Percentiles rank a stretch among this genome's conserved stretches.
phyloP scores from a whole-genome alignment of 2,329 filamentous ascomycete genomes.

The Clarireedia paspali region DNA sequence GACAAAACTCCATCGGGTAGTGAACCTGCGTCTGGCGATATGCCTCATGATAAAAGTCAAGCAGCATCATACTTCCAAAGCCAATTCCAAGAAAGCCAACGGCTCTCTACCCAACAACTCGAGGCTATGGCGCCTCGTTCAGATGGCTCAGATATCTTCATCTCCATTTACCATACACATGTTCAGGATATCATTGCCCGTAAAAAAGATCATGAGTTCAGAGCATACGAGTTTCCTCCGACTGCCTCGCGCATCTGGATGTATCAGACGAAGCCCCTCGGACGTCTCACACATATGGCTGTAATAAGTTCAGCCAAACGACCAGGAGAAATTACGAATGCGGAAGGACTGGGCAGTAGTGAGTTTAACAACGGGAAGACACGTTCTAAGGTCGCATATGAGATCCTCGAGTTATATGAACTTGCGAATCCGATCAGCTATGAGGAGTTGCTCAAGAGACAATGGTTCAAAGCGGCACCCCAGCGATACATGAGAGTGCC shows the following conservation, averaged over 20 bases:
- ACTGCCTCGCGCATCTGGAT: slow-evolving; percentile 56
- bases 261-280: slow-evolving; percentile 40
- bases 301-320: slow-evolving; percentile 39
- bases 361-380: slow-evolving; percentile 32
- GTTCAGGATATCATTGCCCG: slow-evolving; percentile 43
- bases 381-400: slow-evolving; percentile 35
- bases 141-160: slow-evolving; percentile 45
- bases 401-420: slow-evolving; percentile 50
- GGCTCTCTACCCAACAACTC: slow-evolving; percentile 43
- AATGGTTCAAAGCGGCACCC: slow-evolving; percentile 45
- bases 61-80: slow-evolving; percentile 11
- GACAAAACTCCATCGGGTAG: slow-evolving; percentile 1
- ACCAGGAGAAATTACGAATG: slow-evolving; percentile 40
- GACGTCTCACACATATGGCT: slow-evolving; percentile 52
- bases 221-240: slow-evolving; percentile 46
- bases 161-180: slow-evolving; percentile 40
- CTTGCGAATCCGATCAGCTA: slow-evolving; percentile 51
- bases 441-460: slow-evolving; percentile 44
- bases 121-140: slow-evolving; percentile 40
- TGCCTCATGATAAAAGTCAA: neutral
- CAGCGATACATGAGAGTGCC: slow-evolving; percentile 46
- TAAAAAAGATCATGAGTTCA: slow-evolving; percentile 46
- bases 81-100: slow-evolving; percentile 37
- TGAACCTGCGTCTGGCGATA: slow-evolving; percentile 5
- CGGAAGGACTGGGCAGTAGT: slow-evolving; percentile 41